A percentile compares a stretch with the other conserved stretches of the same genome.
Conservation (phyloP, 2,329 filamentous ascomycete species). For the Bipolaris sorokiniana region DNA sequence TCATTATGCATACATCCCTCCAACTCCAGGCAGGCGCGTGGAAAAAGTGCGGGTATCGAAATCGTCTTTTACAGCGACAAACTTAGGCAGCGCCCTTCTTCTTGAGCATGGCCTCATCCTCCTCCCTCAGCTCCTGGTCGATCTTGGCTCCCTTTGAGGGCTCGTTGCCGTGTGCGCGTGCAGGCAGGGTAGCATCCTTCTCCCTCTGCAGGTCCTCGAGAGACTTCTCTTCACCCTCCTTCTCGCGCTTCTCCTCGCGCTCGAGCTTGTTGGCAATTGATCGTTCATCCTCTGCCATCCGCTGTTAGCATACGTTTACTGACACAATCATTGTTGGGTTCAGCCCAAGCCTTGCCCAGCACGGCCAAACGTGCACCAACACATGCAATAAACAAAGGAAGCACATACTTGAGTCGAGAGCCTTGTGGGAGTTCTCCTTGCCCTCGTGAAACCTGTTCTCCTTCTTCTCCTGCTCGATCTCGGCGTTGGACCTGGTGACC, state of each 20-base stretch:
- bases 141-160: conserved; percentile 74
- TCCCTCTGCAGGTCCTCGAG: conserved; percentile 53
- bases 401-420: conserved; percentile 72
- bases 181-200: conserved; percentile 65
- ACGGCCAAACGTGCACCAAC: background rate
- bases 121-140: conserved; percentile 70
- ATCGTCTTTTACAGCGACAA: conserved; percentile 7
- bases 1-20: conserved; percentile 14
- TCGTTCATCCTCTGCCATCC: conserved; percentile 67
- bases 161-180: conserved; percentile 72
- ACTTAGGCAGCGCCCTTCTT: conserved; percentile 60
- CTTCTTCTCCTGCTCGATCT: conserved; percentile 59
- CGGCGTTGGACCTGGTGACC: conserved; percentile 64
- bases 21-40: conserved; percentile 14
- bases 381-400: background rate
- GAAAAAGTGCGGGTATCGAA: conserved; percentile 17
- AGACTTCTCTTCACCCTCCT: conserved; percentile 45
- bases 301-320: conserved; percentile 33
- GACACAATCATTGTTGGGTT: background rate
- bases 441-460: conserved; percentile 74
- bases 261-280: conserved; percentile 74
- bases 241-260: conserved; percentile 63
- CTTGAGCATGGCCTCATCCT: conserved; percentile 69
- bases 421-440: conserved; percentile 69
- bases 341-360: background rate